These are phyloP conservation scores for Metschnikowia koreensis DNA, from an alignment of 805 yeast species.

Conservation along the genomic window DNA sequence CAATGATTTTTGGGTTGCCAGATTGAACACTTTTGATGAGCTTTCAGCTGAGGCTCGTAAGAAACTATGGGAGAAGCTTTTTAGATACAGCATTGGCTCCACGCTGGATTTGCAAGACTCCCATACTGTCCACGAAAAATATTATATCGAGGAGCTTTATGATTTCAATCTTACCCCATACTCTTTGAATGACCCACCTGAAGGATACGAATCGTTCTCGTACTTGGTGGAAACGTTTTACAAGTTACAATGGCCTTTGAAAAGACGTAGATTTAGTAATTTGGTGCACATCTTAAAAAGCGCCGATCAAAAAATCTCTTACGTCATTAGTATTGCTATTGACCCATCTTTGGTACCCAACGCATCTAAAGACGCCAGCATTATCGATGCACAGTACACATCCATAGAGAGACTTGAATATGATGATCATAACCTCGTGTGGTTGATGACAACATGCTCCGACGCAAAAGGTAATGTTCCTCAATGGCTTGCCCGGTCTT, in stretches of 20 bases:
- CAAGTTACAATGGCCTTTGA: constrained; percentile 37
- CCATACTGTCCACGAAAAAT: constrained; percentile 37
- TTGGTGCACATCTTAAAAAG: constrained; percentile 29
- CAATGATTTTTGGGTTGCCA: constrained; percentile 20
- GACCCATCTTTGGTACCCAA: constrained; percentile 25
- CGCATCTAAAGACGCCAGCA: constrained; percentile 11
- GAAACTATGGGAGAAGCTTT: constrained; percentile 11
- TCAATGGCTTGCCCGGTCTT: constrained; percentile 30
- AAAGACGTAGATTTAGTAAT: constrained; percentile 36
- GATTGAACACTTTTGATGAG: constrained; percentile 16
- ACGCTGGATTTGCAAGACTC: constrained; percentile 17
- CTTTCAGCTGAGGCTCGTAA: constrained; percentile 10
- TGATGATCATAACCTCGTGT: constrained; percentile 23
- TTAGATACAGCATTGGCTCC: constrained; percentile 16
- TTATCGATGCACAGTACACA: constrained; percentile 33
- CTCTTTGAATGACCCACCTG: constrained; percentile 15
- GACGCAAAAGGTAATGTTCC: constrained; percentile 42
- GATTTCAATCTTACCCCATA: constrained; percentile 24
- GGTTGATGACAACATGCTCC: constrained; percentile 43
- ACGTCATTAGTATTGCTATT: constrained; percentile 35
- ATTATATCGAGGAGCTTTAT: constrained; percentile 35
- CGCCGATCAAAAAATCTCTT: constrained; percentile 20
- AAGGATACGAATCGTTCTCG: constrained; percentile 18
- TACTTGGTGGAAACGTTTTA: constrained; percentile 35
- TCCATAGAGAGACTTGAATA: constrained; percentile 34